Percentiles rank a stretch among this genome's conserved stretches.
Conservation (phyloP, 2,329 filamentous ascomycete genomes). For the Albifimbria verrucaria region DNA sequence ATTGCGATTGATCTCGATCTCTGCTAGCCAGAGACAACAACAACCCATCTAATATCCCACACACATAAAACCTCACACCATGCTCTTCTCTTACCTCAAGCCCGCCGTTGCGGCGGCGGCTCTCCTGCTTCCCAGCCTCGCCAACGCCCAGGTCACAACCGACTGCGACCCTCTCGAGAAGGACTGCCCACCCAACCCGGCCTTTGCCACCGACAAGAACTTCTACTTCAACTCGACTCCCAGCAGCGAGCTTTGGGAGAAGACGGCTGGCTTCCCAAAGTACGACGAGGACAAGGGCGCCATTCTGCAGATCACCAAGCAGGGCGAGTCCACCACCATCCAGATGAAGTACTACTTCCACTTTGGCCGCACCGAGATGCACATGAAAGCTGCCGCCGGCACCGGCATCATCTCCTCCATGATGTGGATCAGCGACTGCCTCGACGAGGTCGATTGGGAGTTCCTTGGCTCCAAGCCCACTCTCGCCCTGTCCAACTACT, state of each 20-base stretch:
- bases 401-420: conserved; percentile 76
- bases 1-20: background rate
- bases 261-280: conserved; percentile 61
- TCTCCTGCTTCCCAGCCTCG: conserved; percentile 36
- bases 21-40: background rate
- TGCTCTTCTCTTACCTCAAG: conserved; percentile 24
- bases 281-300: conserved; percentile 63
- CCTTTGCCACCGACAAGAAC: conserved; percentile 61
- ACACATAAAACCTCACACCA: conserved; percentile 8
- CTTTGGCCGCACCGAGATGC: conserved; percentile 75
- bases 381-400: conserved; percentile 73
- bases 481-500: conserved; percentile 71
- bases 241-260: conserved; percentile 62
- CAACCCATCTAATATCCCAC: background rate
- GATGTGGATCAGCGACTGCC: conserved; percentile 77
- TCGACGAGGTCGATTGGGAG: conserved; percentile 89
- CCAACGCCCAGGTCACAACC: conserved; percentile 70
- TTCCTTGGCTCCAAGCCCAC: conserved; percentile 67
- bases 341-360: conserved; percentile 81
- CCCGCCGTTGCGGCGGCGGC: conserved; percentile 24
- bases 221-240: conserved; percentile 65
- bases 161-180: conserved; percentile 73
- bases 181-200: conserved; percentile 68
- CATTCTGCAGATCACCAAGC: conserved; percentile 66
- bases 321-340: conserved; percentile 75